Base-by-base conservation (phyloP, 345 rosid genomes). In the Eucalyptus erythrocorys region DNA sequence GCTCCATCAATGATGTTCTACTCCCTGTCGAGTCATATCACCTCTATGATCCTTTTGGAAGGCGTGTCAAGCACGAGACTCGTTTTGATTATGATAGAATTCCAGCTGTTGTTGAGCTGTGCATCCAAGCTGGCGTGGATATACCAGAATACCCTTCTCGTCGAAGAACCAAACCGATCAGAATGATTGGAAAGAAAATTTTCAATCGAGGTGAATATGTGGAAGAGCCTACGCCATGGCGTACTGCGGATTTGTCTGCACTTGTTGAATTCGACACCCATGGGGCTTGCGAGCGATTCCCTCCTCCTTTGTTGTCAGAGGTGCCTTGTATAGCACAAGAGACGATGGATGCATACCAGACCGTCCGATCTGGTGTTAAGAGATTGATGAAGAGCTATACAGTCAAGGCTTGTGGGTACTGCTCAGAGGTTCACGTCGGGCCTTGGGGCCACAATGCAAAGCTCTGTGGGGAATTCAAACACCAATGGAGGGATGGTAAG, bases 401-500 rank as follows among this genome's bases (percentile, higher is more conserved):
- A 1, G 98, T 95, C 87, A 97, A 97, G 94, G 99, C 99, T 10
- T 97, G 99, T 13, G 99, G 99, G 55, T 97, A 97, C 91, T 97
- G 99, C 90, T 91, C 96, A 6, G 99, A 97, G 89, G 97, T 97
- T 53, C 99, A 96, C 64, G 95, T 96, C 34, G 99, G 99, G 89
- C 99, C 99, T 40, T 96, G 97, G 95, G 99, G 99, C 87, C 99
- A 97, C 92, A 94, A 93, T 91, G 99, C 92, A 9, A 96, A 97
- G 93, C 96, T 97, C 34, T 97, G 99, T 48, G 99, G 99, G 55
- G 99, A 92, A 89, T 94, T 92, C 91, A 97, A 97, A 92, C 99
- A 97, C 88, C 99, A 97, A 32, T 95, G 99, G 99, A 94, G 99
- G 91, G 99, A 96, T n/a, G 99, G 99, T 88, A 96, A 96, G 90